Base-by-base conservation (phyloP, 352 stramenopile genomes). In the Pythium apleroticum region DNA sequence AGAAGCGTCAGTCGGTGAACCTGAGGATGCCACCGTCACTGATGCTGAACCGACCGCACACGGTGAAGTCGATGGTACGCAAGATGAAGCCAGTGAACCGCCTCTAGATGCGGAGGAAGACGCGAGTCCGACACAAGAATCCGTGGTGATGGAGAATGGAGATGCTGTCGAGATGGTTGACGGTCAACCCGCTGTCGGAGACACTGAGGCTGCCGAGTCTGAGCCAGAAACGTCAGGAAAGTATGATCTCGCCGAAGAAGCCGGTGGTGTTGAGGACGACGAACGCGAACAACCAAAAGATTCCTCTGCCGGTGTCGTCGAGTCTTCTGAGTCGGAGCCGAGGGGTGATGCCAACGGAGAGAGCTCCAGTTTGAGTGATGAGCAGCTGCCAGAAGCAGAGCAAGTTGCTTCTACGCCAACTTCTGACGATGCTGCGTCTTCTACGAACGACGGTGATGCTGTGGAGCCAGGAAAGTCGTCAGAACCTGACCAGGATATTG, bases 321-420 rank as follows among this genome's bases (percentile, higher is more conserved):
- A 39, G 9, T 20, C 28, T 48, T 30, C 31, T 19, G 52, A 58
- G 33, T 46, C 52, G 10, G 52, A 45, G 31, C 52, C 52, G 15
- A 46, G 9, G 30, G 30, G 4, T 33, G 4, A 9, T 33, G 30
- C 9, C 9, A 9, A 33, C 9, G 30, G 4, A 14, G 19, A 49
- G 8, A 12, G 17, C 17, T 9, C 41, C 9, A 25, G 9, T 19
- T 25, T 19, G 41, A 49, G 41, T 12, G 20, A 49, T n/a, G 25
- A 54, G 22, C 12, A 30, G 8, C 22, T 8, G 5, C 7, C 46
- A 10, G 7, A 20, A 17, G 9, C 46, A 31, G 46, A 53, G 20
- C 15, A 53, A 30, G 46, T 4, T 19, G 22, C 4, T 8, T 14
- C 46, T 31, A 27, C 9, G 25, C 4, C 50, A 17, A 27, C 30